Base-by-base conservation (phyloP, 441 rosid genomes). In the Populus hybrid region DNA sequence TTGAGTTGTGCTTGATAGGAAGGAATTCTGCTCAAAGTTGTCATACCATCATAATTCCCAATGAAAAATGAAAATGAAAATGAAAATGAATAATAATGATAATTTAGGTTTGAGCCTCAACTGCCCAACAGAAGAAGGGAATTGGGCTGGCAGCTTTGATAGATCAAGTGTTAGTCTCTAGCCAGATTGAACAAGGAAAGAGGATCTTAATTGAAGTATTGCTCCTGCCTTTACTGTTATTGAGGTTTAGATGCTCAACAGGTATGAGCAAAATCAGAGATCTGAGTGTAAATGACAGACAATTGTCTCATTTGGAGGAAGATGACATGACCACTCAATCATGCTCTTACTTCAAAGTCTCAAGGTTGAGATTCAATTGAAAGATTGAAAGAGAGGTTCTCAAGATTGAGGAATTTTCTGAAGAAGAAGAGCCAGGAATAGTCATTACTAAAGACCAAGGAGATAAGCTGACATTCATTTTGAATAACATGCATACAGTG, bases 1-100 rank as follows among this genome's bases (percentile, higher is more conserved):
- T 24, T 69, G 68, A 24, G 11, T 59, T 71, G n/a, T 76, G 20
- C 59, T 46, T 73, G 42, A 72, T 65, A 36, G 24, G 69, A 71
- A 65, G n/a, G 66, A 14, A 75, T 69, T 46, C 3, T 67, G 71
- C 14, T 68, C 67, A 12, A 50, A 46, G 72, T n/a, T 66, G 26
- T 71, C 23, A 10, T 38, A 6, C 71, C 18, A 75, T 18, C 38
- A 6, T 74, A 10, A 18, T 64, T 64, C 69, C 32, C 8, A 18
- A 12, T 38, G 35, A 67, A n/a, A 32, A 32, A 5, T 32, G 34
- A 32, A 32, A 30, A 30, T 30, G 32, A 30, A 32, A 32, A 32
- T 38, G 35, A 65, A n/a, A 26, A 32, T 28, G 8, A 67, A n/a
- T 66, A 8, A 40, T 40, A 40, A 40, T 36, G 20, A 46, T 36